These are phyloP conservation scores for Hanseniaspora mollemarum DNA, from an alignment of 805 yeast species.

Conservation along the genomic window DNA sequence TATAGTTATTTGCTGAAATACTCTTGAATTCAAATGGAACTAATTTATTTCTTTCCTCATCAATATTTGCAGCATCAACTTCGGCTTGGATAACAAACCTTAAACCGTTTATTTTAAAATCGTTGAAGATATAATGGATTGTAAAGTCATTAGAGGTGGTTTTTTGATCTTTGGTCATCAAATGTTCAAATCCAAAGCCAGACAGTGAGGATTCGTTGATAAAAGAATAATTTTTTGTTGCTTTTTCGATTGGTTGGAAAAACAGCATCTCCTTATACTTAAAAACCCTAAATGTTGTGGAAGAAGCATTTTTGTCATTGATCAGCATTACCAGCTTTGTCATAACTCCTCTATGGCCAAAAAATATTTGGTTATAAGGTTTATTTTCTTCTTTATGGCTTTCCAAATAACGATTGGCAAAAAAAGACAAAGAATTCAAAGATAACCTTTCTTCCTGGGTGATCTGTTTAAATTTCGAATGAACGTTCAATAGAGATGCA, in stretches of 20 bases:
- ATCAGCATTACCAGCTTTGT: constrained; percentile 4
- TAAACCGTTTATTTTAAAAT: not conserved
- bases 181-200: constrained; percentile 10
- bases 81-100: constrained; percentile 6
- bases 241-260: constrained; percentile 10
- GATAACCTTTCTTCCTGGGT: constrained; percentile 11
- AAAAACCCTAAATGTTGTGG: constrained; percentile 1
- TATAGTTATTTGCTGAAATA: not conserved
- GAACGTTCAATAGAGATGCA: not conserved
- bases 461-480: not conserved
- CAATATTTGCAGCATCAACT: not conserved
- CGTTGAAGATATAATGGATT: constrained; percentile 4
- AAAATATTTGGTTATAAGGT: not conserved
- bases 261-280: not conserved
- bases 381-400: not conserved
- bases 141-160: not conserved
- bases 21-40: constrained; percentile 5
- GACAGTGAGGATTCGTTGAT: not conserved
- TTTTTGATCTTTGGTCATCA: constrained; percentile 1
- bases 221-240: not conserved
- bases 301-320: not conserved
- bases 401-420: not conserved
- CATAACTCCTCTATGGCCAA: constrained; percentile 13
- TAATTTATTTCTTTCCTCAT: not conserved
- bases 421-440: not conserved